Base-by-base conservation (phyloP, 352 stramenopile species). In the Globisporangium acanthophoron region DNA sequence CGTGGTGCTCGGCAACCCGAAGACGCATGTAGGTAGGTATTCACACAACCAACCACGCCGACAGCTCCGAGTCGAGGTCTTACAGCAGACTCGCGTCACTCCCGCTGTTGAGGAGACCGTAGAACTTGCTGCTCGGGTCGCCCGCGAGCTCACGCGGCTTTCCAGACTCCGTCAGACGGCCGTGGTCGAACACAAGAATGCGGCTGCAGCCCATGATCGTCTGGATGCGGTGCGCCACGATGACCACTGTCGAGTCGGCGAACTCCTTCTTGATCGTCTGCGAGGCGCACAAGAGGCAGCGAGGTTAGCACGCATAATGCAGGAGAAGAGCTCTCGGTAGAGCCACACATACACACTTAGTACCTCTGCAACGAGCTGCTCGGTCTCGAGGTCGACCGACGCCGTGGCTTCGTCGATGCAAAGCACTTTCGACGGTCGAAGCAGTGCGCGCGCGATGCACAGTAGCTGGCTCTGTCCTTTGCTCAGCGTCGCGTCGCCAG, bases 161-260 rank as follows among this genome's bases (percentile, higher is more conserved):
- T 3, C 80, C 84, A 44, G 41, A 71, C 61, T 93, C 85, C 11
- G 70, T 74, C 6, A 93, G 56, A 0, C 50, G 49, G 0, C 85
- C 83, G 20, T 76, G 57, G 13, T 90, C 81, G 12, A 95, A 69
- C 4, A 95, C 44, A 3, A 93, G 51, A 2, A 95, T 81, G 20
- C 78, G 78, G 59, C 99, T 93, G 62, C 90, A 98, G 46, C 97
- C 77, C 67, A 98, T 86, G 58, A 99, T 98, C 1, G 94, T 99
- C 56, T 97, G 82, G 3, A 99, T 75, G 15, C 97, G 81, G 73
- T 99, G 97, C 15, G 97, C 97, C 41, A 99, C 98, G 0, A 96
- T 98, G 8, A 99, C 65, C 13, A 99, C 85, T 4, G 97, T 99
- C 2, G 90, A 92, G 12, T 82, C 73, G 7, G 68, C 65, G 71